Conservation (phyloP, 192 early-diverging fungal species). For the Obelidium mucronatum region DNA sequence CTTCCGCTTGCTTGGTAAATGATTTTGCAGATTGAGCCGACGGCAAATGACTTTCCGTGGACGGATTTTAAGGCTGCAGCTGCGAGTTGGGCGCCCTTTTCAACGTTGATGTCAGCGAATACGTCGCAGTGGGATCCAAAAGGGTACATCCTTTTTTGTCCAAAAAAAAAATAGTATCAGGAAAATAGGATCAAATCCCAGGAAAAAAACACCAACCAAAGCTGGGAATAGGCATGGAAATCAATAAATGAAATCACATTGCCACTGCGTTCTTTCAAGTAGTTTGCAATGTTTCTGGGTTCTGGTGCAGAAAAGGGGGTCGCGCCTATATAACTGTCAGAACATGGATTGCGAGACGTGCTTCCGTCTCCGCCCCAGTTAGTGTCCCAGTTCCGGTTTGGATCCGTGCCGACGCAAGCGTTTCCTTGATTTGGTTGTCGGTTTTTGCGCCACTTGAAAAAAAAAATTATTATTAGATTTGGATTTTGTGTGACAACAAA, state of each 20-base stretch:
- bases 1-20: slow-evolving; percentile 64
- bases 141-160: slow-evolving; percentile 63
- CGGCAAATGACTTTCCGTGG: slow-evolving; percentile 61
- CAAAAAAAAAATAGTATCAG: too few relatives aligned
- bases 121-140: slow-evolving; percentile 65
- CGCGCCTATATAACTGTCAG: slow-evolving; percentile 62
- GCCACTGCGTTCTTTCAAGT: too few relatives aligned
- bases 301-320: slow-evolving; percentile 57
- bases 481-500: background rate
- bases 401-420: slow-evolving; percentile 67
- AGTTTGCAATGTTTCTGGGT: too few relatives aligned
- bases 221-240: too few relatives aligned
- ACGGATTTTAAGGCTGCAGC: slow-evolving; percentile 62
- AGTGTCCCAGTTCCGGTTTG: slow-evolving; percentile 69
- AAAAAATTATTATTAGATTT: background rate
- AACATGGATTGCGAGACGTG: slow-evolving; percentile 64
- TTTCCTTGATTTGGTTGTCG: slow-evolving; percentile 58
- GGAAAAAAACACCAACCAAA: too few relatives aligned
- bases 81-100: slow-evolving; percentile 47
- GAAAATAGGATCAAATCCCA: too few relatives aligned
- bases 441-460: slow-evolving; percentile 68
- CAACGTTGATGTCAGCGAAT: slow-evolving; percentile 53
- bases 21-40: slow-evolving; percentile 66
- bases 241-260: too few relatives aligned
- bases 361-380: slow-evolving; percentile 59